phyloP scores from a whole-genome alignment of 495 filamentous ascomycete species.

The Halenospora varia region DNA sequence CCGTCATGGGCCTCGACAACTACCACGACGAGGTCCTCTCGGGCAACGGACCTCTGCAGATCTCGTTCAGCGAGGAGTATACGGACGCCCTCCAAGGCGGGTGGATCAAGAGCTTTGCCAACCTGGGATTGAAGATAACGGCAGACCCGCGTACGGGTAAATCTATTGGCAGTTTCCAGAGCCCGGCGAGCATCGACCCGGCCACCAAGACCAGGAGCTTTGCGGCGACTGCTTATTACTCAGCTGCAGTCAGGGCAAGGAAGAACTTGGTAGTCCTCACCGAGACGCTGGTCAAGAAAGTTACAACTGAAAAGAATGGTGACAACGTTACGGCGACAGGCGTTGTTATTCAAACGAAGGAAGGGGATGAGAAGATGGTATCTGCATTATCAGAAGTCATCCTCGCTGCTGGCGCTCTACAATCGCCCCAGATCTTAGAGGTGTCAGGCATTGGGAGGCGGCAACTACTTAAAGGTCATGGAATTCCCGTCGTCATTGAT shows the following conservation, averaged over 20 bases:
- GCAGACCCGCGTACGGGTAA: conserved; percentile 21
- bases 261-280: conserved; percentile 43
- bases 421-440: conserved; percentile 20
- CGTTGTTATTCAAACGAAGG: conserved; percentile 34
- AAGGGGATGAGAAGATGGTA: neutral
- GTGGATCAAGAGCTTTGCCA: conserved; percentile 20
- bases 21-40: too few species aligned
- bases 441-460: conserved; percentile 19
- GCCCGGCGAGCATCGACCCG: conserved; percentile 39
- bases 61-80: neutral
- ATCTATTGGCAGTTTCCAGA: conserved; percentile 41
- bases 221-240: conserved; percentile 35
- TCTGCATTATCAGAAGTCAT: conserved; percentile 16
- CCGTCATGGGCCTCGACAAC: too few species aligned
- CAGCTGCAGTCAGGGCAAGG: conserved; percentile 28
- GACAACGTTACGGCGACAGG: neutral
- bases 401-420: conserved; percentile 10
- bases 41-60: conserved; percentile 2
- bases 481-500: conserved; percentile 42
- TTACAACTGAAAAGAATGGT: conserved; percentile 33
- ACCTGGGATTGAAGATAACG: conserved; percentile 32
- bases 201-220: conserved; percentile 35
- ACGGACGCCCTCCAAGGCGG: conserved; percentile 11
- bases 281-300: conserved; percentile 38
- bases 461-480: conserved; percentile 31